phyloP scores from a whole-genome alignment of 441 rosid species.

The Euphorbia schlechtendalii region DNA sequence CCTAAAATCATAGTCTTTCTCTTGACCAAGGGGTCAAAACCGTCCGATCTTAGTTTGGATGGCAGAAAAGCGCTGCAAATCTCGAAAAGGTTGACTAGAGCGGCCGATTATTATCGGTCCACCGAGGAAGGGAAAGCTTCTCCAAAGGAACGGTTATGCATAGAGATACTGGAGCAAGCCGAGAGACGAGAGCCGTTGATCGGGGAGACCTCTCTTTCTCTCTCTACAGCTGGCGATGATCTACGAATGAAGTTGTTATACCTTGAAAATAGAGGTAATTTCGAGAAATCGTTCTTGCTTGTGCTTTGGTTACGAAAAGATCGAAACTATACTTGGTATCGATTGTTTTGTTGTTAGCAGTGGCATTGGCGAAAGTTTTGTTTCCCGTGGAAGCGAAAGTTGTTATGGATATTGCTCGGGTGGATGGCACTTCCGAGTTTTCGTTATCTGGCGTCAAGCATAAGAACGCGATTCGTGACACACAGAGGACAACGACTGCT shows the following conservation, averaged over 20 bases:
- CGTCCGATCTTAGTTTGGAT: conserved; percentile 55
- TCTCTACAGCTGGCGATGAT: conserved; percentile 67
- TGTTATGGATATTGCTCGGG: conserved; percentile 53
- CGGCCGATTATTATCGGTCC: conserved; percentile 40
- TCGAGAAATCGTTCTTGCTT: background rate
- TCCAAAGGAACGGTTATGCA: conserved; percentile 54
- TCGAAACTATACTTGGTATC: background rate
- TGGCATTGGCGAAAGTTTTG: conserved; percentile 68
- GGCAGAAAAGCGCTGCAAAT: conserved; percentile 73
- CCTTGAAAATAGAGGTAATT: conserved; percentile 80
- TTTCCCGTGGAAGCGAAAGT: conserved; percentile 83
- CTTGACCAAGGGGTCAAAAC: conserved; percentile 67
- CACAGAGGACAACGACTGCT: conserved; percentile 33
- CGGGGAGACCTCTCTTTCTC: conserved; percentile 57
- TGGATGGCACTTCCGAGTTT: conserved; percentile 67
- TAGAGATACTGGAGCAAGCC: conserved; percentile 76
- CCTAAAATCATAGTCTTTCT: conserved; percentile 71
- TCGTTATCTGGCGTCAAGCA: conserved; percentile 33
- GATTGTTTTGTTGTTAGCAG: conserved; percentile 25
- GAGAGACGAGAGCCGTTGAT: conserved; percentile 46
- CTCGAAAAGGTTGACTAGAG: conserved; percentile 56
- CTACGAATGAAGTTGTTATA: conserved; percentile 59
- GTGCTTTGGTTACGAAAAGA: background rate
- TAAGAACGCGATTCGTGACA: conserved; percentile 21
- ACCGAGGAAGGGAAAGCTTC: conserved; percentile 59